phyloP scores from a whole-genome alignment of 257 asterid genomes.

The Ocimum tenuiflorum region DNA sequence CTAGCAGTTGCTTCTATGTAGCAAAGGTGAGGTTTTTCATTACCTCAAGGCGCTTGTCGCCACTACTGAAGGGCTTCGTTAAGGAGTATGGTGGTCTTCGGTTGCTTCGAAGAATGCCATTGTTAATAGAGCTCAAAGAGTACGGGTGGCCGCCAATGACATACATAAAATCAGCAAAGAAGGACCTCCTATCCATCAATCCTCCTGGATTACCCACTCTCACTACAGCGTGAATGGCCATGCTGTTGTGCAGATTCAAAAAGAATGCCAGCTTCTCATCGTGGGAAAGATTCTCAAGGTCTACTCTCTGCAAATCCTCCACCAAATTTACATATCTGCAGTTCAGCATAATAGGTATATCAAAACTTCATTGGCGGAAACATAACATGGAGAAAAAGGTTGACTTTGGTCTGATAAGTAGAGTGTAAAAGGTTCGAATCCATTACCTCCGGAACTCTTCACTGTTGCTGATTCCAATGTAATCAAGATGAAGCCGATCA shows the following conservation, averaged over 20 bases:
- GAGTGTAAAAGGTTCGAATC: background rate
- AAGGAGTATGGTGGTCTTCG: conserved; percentile 72
- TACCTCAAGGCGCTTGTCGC: conserved; percentile 84
- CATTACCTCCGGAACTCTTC: conserved; percentile 89
- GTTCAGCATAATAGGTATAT: background rate
- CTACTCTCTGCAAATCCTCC: conserved; percentile 77
- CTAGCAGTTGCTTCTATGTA: too few relatives aligned
- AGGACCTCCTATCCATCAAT: conserved; percentile 69
- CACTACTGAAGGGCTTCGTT: conserved; percentile 54
- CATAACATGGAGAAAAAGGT: background rate
- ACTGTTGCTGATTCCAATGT: conserved; percentile 72
- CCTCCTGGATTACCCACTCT: conserved; percentile 84
- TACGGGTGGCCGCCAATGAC: conserved; percentile 69
- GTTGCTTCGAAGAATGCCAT: conserved; percentile 82
- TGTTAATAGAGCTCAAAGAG: conserved; percentile 57
- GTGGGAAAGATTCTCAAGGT: conserved; percentile 40
- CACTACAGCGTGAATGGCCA: conserved; percentile 84
- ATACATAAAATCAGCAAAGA: conserved; percentile 70
- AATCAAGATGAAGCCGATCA: conserved; percentile 58
- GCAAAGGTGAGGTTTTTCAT: too few relatives aligned
- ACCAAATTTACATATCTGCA: conserved; percentile 59
- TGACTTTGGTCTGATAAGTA: too few relatives aligned
- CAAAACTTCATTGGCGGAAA: background rate
- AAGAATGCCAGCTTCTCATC: conserved; percentile 79
- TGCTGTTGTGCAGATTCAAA: conserved; percentile 77